These are phyloP conservation scores for Adenanthera pavonina DNA, from an alignment of 306 rosid genomes.

Conservation along the genomic window DNA sequence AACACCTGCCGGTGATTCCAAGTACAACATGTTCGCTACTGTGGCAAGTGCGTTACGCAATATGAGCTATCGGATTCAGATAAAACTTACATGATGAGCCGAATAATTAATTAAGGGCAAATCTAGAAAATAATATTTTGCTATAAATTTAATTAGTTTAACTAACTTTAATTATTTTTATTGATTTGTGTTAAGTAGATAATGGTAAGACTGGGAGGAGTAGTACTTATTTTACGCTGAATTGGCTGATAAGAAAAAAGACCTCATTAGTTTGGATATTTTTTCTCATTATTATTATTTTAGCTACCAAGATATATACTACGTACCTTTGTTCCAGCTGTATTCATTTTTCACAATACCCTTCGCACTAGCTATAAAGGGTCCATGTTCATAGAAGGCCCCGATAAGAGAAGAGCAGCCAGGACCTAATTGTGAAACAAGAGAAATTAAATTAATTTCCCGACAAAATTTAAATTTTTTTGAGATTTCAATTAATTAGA, in stretches of 20 bases:
- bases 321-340: constrained; percentile 50
- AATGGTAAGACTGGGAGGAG: no score
- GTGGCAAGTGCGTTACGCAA: neutral
- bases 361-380: constrained; percentile 27
- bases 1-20: constrained; percentile 50
- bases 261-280: neutral
- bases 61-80: neutral
- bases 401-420: constrained; percentile 45
- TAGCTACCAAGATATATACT: neutral
- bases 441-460: neutral
- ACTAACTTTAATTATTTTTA: no score
- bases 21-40: constrained; percentile 43
- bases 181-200: no score
- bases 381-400: constrained; percentile 40
- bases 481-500: no score
- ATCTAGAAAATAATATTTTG: no score
- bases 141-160: no score
- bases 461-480: no score
- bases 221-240: no score
- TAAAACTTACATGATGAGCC: no score
- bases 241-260: no score
- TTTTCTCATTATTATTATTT: no score
- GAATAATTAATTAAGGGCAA: no score
- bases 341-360: constrained; percentile 18
- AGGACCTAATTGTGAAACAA: constrained; percentile 15